Percentiles rank a stretch among this genome's conserved stretches.
Conservation (phyloP, 306 rosid species). For the Morella rubra region DNA sequence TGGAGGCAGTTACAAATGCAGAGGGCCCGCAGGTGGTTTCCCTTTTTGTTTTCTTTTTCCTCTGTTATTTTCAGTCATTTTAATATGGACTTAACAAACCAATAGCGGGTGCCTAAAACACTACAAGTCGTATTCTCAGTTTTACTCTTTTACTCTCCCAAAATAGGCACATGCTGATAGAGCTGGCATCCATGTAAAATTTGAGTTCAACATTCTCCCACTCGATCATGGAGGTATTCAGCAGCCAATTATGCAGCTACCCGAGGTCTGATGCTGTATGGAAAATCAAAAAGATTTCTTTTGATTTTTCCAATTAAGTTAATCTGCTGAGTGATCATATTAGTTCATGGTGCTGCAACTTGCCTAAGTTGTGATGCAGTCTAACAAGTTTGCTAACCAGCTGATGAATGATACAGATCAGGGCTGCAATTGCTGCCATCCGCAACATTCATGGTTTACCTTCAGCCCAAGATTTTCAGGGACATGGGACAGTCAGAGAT, state of each 20-base stretch:
- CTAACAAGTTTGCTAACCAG: slow-evolving; percentile 23
- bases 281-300: slow-evolving; percentile 11
- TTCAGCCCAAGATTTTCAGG: slow-evolving; percentile 68
- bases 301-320: neutral
- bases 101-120: slow-evolving; percentile 5
- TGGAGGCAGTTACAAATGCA: slow-evolving; percentile 52
- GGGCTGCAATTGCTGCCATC: slow-evolving; percentile 69
- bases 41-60: slow-evolving; percentile 1
- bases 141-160: slow-evolving; percentile 23
- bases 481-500: slow-evolving; percentile 59
- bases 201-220: slow-evolving; percentile 79
- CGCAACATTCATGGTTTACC: slow-evolving; percentile 71
- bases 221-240: slow-evolving; percentile 77
- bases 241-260: slow-evolving; percentile 75
- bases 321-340: slow-evolving; percentile 3
- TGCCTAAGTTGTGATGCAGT: slow-evolving; percentile 9
- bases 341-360: slow-evolving; percentile 25
- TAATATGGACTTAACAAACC: neutral
- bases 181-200: slow-evolving; percentile 46
- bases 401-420: slow-evolving; percentile 57
- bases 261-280: slow-evolving; percentile 61
- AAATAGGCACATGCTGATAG: slow-evolving; percentile 59
- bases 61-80: neutral
- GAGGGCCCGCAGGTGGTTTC: slow-evolving; percentile 69
- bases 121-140: slow-evolving; percentile 1